Evolutionary conservation across 371 early-diverging fungal species (phyloP), one percentile per base, ranked within the genome.

Genomic region (Mortierella sp.): DNA sequence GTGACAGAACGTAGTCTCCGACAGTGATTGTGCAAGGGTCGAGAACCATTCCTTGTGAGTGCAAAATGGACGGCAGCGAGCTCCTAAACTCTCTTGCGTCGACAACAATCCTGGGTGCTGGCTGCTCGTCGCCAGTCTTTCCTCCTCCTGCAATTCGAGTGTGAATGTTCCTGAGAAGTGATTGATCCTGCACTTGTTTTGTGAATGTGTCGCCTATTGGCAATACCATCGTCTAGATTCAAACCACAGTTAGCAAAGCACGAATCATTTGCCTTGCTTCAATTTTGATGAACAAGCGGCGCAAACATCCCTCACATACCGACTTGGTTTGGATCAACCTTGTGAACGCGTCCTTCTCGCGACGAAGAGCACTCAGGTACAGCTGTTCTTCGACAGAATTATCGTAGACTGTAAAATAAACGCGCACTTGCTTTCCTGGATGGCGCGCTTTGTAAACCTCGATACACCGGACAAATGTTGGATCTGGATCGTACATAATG

Each of bases 11-110:
- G 87, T 99, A 99, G 88, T 99, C 99, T 46, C 99, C 99, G 1
- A 99, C 94, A 82, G 94, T 93, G 18, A 99, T 89, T 0, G 99
- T 98, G 79, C 94, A 94, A 3, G 99, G 96, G 21, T 91, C 84
- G 4, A 99, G 87, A 24, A 91, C 87, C 81, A 98, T 90, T 5
- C 96, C 94, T 54, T 93, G 92, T 44, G 93, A 92, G 80, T 98
- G 97, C 3, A 99, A 89, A 35, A 97, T 92, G 14, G 96, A 94
- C 3, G 99, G 99, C 41, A 99, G 84, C 4, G 97, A 93, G 38
- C 97, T 95, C 32, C 99, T 92, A 81, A 99, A 98, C 86, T 99
- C 99, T 75, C 99, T 95, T 79, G 96, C 92, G 87, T 99, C 99
- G 0, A 99, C 97, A 8, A 98, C 89, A 2, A 99, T 91, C 78